Base-by-base conservation (phyloP, 495 filamentous ascomycete species). In the Daldinia vernicosa region DNA sequence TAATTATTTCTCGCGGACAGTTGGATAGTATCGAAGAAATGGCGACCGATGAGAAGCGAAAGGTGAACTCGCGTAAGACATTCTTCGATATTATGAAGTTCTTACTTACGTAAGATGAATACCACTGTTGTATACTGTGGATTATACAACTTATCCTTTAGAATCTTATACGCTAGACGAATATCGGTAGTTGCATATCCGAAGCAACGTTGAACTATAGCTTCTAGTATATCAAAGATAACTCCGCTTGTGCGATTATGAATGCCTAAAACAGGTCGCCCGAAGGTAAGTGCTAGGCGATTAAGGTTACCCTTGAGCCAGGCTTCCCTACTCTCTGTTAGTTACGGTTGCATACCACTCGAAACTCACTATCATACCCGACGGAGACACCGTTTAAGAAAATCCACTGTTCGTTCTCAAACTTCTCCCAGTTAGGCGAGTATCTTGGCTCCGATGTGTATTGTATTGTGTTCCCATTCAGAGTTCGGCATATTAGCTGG, bases 231-330 rank as follows among this genome's bases (percentile, higher is more conserved):
- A 28, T 52, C 50, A 12, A 52, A 52, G 50, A 52, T 28, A 24
- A 52, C 9, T 14, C 50, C 50, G 26, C 14, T 52, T 11, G 50
- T 52, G 22, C 50, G 50, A 22, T 52, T 52, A 28, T 52, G 50
- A 11, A 52, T 52, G 26, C 50, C 50, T 14, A 52, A 3, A 28
- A 52, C 24, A 9, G 50, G 50, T 15, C 50, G 50, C 4, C 50
- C 50, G 50, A 52, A 52, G 26, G 50, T 52, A 28, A 52, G 50
- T 28, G 50, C 50, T n/a, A 52, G 26, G 4, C 50, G 50, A 52
- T 52, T 28, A 15, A 52, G 22, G 50, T 52, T 52, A 3, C 9
- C 50, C 14, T n/a, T 52, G 15, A 52, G 50, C 50, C 50, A 52
- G 4, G 50, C 17, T 52, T 52, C 50, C 6, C 50, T 52, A 15